Base-by-base conservation (phyloP, 305 asterid species). In the Fraxinus baroniana region DNA sequence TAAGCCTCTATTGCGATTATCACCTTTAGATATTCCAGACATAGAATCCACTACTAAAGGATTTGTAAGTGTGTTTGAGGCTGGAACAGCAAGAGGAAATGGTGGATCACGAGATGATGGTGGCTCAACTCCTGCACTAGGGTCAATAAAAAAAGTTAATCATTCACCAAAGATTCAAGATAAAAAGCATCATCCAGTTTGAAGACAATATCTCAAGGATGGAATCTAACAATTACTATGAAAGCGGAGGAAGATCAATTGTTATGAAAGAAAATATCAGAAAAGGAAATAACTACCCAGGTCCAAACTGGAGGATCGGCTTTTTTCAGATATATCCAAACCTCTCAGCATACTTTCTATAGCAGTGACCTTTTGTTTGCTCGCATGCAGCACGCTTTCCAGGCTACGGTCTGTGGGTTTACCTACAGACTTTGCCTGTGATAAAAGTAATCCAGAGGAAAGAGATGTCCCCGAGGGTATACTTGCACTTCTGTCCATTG, bases 31-130 rank as follows among this genome's bases (percentile, higher is more conserved):
- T 85, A 84, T 73, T 85, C 94, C 92, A 81, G 97, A 86, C 37
- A 87, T 62, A 32, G 92, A 76, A 85, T 92, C 97, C 71, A 88
- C 78, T 4, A 86, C 79, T 73, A 92, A 88, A 85, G 99, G 88
- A 73, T 83, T 86, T 79, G 93, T 37, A 74, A 89, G 90, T 77
- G 92, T 93, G 87, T 89, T 91, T 79, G 99, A 95, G 71, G 98
- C 98, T 66, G 99, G 97, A 89, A 91, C 98, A 81, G 99, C 99
- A 87, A 91, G 91, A 86, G 99, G 99, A 85, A 87, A 93, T 81
- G 98, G 99, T 76, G 99, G 98, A 88, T 96, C 98, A 90, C 99
- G 98, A 84, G 99, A 93, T 74, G 99, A 96, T 86, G 99, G 98
- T 35, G 96, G 91, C 92, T 96, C 99, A 87, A 94, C 98, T 91